phyloP scores from a whole-genome alignment of 1,284 basidiomycete genomes.

The Irpex rosettiformis region DNA sequence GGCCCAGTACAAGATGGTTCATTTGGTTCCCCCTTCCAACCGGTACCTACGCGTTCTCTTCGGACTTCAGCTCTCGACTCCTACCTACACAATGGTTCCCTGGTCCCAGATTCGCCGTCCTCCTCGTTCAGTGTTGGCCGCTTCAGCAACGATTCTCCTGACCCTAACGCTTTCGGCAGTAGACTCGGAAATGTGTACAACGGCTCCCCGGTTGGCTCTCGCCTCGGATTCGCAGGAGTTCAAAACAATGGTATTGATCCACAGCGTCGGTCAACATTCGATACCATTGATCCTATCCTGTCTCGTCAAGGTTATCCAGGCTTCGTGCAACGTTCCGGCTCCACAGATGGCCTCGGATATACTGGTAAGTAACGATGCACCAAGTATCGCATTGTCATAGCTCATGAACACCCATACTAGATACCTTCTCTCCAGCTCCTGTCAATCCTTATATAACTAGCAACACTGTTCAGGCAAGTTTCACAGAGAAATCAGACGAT shows the following conservation, averaged over 20 bases:
- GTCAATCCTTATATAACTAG: not conserved
- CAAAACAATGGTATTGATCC: conserved; percentile 13
- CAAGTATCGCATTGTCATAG: not conserved
- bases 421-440: not conserved
- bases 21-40: conserved; percentile 56
- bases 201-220: conserved; percentile 30
- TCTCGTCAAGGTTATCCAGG: conserved; percentile 11
- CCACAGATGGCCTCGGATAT: conserved; percentile 42
- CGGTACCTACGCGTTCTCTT: conserved; percentile 55
- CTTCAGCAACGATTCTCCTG: conserved; percentile 65
- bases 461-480: not conserved
- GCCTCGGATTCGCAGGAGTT: conserved; percentile 16
- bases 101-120: conserved; percentile 61
- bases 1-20: conserved; percentile 31
- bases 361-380: conserved; percentile 28
- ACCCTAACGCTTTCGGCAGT: conserved; percentile 53
- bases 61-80: conserved; percentile 59
- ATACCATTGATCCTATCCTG: conserved; percentile 20
- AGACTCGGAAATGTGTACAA: conserved; percentile 38
- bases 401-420: not conserved
- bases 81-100: conserved; percentile 48
- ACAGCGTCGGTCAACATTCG: conserved; percentile 20
- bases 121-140: conserved; percentile 63
- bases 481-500: conserved; percentile 1
- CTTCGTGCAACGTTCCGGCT: conserved; percentile 28